Conservation (phyloP, 306 rosid genomes). For the Prinsepia uniflora region DNA sequence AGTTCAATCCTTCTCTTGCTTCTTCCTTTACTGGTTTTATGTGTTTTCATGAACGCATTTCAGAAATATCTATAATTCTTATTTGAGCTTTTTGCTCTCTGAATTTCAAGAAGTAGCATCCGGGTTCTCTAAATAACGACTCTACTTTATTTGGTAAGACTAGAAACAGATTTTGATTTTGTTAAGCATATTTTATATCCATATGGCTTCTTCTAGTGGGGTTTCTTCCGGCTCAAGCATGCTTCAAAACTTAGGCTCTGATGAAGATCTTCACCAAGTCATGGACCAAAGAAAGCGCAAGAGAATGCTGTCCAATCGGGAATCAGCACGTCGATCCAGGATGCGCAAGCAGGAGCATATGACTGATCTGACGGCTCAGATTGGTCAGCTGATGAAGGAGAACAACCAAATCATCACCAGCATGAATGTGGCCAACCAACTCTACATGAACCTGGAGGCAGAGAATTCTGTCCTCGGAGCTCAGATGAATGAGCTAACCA, state of each 20-base stretch:
- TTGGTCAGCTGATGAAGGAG: constrained; percentile 43
- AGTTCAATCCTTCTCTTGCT: constrained; percentile 89
- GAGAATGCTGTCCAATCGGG: constrained; percentile 79
- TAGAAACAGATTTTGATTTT: not conserved
- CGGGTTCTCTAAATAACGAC: not conserved
- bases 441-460: constrained; percentile 45
- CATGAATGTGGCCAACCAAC: constrained; percentile 45
- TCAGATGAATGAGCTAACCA: constrained; percentile 68
- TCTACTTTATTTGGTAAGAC: not conserved
- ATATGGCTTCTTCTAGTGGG: constrained; percentile 40
- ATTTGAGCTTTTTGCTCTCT: not conserved
- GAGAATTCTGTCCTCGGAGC: constrained; percentile 71
- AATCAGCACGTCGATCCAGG: constrained; percentile 77
- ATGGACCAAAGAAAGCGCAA: constrained; percentile 74
- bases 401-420: constrained; percentile 45
- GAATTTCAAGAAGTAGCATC: not conserved
- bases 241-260: constrained; percentile 46
- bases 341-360: constrained; percentile 67
- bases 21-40: constrained; percentile 94
- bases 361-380: constrained; percentile 46
- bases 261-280: constrained; percentile 39
- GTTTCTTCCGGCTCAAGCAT: constrained; percentile 46
- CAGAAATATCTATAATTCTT: not conserved
- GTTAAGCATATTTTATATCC: not conserved
- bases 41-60: constrained; percentile 48